Evolutionary conservation across 164 flowering plant species (phyloP).

Genomic region (Protea cynaroides): DNA sequence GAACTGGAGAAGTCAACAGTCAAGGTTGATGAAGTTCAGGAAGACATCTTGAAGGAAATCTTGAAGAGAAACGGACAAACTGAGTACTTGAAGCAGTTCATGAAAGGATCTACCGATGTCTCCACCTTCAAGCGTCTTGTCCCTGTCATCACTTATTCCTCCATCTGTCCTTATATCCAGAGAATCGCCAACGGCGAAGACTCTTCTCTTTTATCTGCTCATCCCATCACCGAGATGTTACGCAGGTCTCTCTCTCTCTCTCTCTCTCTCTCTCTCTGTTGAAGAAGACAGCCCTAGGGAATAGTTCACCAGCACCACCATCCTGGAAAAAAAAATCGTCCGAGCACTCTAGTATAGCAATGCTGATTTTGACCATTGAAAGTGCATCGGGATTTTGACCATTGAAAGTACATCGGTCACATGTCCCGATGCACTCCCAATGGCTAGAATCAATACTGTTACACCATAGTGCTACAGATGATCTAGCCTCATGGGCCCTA

Average conservation of each 20-base stretch:
- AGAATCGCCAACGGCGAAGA: slow-evolving; percentile 69
- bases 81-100: slow-evolving; percentile 54
- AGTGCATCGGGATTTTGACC: too few relatives aligned
- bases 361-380: too few relatives aligned
- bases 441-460: too few relatives aligned
- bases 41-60: slow-evolving; percentile 46
- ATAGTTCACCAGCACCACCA: too few relatives aligned
- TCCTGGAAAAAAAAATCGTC: too few relatives aligned
- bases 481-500: too few relatives aligned
- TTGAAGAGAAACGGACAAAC: slow-evolving; percentile 42
- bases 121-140: slow-evolving; percentile 39
- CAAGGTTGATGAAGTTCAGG: slow-evolving; percentile 55
- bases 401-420: too few relatives aligned
- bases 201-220: slow-evolving; percentile 51
- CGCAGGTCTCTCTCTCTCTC: slow-evolving; percentile 45
- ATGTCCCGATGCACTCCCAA: too few relatives aligned
- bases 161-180: slow-evolving; percentile 55
- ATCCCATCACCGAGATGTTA: slow-evolving; percentile 67
- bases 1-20: slow-evolving; percentile 52
- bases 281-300: too few relatives aligned
- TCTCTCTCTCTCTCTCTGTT: neutral
- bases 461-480: too few relatives aligned
- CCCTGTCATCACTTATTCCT: slow-evolving; percentile 54
- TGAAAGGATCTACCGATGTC: slow-evolving; percentile 37
- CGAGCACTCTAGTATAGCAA: too few relatives aligned